These are phyloP conservation scores for Alisma plantagoaquatica DNA, from an alignment of 106 monocot species.

Conservation along the genomic window DNA sequence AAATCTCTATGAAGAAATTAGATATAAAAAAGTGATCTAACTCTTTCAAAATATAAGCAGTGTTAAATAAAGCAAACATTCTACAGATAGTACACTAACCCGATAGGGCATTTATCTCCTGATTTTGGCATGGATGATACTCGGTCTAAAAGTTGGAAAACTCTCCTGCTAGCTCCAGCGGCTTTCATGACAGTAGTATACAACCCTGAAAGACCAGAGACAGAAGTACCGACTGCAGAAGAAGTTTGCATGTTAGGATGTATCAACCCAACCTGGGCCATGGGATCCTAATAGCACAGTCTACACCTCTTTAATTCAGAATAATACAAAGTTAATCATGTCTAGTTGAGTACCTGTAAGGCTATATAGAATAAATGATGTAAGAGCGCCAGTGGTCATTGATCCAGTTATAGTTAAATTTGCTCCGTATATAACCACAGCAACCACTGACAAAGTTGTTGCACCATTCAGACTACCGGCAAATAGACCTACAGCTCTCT, in stretches of 20 bases:
- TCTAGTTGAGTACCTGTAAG: conserved; percentile 86
- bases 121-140: conserved; percentile 67
- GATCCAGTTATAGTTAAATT: conserved; percentile 75
- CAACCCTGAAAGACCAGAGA: conserved; percentile 75
- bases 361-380: conserved; percentile 98
- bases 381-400: conserved; percentile 89
- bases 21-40: no score
- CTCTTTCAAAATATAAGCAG: no score
- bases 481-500: conserved; percentile 89
- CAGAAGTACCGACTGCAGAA: conserved; percentile 74
- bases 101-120: conserved; percentile 56
- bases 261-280: not conserved
- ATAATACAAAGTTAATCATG: not conserved
- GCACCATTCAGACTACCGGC: conserved; percentile 84
- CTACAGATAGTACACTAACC: no score
- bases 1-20: not conserved
- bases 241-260: not conserved
- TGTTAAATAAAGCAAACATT: no score
- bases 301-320: not conserved
- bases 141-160: conserved; percentile 95
- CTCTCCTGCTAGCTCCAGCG: conserved; percentile 94
- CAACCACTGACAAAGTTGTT: conserved; percentile 78
- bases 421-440: conserved; percentile 89
- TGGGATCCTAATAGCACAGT: not conserved
- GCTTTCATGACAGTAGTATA: conserved; percentile 99